Evolutionary conservation across 1,284 basidiomycete species (phyloP).

Genomic region (Cutaneotrichosporon mucoides): DNA sequence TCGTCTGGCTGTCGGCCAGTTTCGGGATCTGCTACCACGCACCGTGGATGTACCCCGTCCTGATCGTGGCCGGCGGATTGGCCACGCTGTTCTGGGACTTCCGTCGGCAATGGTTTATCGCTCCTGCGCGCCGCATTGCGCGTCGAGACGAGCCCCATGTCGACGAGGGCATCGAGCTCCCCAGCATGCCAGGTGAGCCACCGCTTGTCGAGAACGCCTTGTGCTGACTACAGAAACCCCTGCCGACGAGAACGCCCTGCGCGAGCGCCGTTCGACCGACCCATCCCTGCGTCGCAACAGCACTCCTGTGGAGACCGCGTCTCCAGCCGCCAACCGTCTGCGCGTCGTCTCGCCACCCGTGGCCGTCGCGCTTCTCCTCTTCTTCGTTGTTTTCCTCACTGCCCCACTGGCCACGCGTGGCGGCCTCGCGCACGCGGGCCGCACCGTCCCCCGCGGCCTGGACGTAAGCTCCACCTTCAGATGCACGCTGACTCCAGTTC

Average conservation of each 20-base stretch:
- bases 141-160: not conserved
- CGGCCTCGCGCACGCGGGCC: constrained; percentile 40
- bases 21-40: constrained; percentile 57
- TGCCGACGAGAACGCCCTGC: not conserved
- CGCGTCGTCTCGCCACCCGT: constrained; percentile 27
- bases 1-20: constrained; percentile 54
- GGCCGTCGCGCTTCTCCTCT: constrained; percentile 34
- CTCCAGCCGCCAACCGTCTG: not conserved
- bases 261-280: not conserved
- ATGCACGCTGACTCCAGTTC: constrained; percentile 26
- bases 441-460: constrained; percentile 32
- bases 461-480: constrained; percentile 24
- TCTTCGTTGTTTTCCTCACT: constrained; percentile 42
- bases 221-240: constrained; percentile 2
- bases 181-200: not conserved
- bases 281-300: not conserved
- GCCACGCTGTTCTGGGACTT: constrained; percentile 43
- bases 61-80: constrained; percentile 44
- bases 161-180: constrained; percentile 1
- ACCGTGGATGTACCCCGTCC: constrained; percentile 50
- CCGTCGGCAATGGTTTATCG: constrained; percentile 17
- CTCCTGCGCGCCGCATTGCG: not conserved
- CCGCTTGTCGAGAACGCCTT: not conserved
- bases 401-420: constrained; percentile 30
- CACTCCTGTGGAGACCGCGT: not conserved